A percentile compares a stretch with the other conserved stretches of the same genome.
Evolutionary conservation across 495 filamentous ascomycete species (phyloP).

Genomic region (Neurospora hispaniola): DNA sequence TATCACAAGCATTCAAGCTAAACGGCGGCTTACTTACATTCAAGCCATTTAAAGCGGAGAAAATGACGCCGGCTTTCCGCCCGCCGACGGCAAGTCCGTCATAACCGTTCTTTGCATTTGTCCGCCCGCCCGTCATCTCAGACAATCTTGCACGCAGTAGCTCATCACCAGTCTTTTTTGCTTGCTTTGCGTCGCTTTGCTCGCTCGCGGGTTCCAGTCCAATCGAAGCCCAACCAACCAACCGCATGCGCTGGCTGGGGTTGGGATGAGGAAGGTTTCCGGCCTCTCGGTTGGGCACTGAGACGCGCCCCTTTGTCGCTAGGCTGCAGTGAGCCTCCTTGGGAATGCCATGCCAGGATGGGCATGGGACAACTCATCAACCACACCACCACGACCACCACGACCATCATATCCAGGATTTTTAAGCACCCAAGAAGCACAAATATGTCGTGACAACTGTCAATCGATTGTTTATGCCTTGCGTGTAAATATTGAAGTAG

Average conservation of each 20-base stretch:
- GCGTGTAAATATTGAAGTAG: neutral
- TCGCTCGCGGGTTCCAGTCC: constrained; percentile 19
- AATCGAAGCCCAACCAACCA: constrained; percentile 25
- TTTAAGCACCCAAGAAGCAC: neutral
- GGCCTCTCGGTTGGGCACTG: constrained; percentile 36
- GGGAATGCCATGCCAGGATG: neutral
- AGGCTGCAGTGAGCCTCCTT: constrained; percentile 23
- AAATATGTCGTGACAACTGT: neutral
- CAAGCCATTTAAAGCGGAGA: constrained; percentile 4
- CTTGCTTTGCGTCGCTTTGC: neutral
- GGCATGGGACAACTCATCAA: neutral
- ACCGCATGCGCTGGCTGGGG: neutral
- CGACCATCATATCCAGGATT: neutral
- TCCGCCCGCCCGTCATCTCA: neutral
- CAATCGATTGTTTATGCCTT: neutral
- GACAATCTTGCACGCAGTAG: neutral
- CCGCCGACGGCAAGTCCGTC: neutral
- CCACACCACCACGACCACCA: neutral
- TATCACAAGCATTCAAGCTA: neutral
- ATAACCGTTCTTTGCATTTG: neutral
- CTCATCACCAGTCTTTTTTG: neutral
- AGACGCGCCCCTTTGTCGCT: constrained; percentile 30
- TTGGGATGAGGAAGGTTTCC: neutral
- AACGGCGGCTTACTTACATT: neutral
- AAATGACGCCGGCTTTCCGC: neutral